Evolutionary conservation across 345 rosid genomes (phyloP).

Genomic region (Eucalyptus tenuipes): DNA sequence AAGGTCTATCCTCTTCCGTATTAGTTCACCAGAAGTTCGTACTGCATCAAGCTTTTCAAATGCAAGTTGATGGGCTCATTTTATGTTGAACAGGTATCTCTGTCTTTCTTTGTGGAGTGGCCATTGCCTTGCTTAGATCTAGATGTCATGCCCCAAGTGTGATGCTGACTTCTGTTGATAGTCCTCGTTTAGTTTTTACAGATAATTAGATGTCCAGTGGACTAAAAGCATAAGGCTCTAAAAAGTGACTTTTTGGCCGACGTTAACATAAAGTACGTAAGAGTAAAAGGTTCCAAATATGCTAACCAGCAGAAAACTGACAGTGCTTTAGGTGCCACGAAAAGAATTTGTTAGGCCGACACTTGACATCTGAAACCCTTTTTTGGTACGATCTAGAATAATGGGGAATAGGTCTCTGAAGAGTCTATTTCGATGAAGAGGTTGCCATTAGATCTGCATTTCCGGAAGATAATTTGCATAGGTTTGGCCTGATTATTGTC

Average conservation of each 20-base stretch:
- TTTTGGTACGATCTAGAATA: no score
- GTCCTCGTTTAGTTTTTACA: not conserved
- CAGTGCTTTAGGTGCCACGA: not conserved
- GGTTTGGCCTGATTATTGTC: not conserved
- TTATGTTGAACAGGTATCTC: slow-evolving; percentile 50
- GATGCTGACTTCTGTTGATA: slow-evolving; percentile 20
- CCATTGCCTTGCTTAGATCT: slow-evolving; percentile 66
- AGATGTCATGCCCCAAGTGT: slow-evolving; percentile 74
- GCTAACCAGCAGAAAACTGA: not conserved
- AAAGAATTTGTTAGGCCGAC: not conserved
- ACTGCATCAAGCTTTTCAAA: not conserved
- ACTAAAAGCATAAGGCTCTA: not conserved
- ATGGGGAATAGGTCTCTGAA: no score
- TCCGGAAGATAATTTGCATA: no score
- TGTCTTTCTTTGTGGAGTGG: slow-evolving; percentile 70
- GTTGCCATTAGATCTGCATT: no score
- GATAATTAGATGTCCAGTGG: not conserved
- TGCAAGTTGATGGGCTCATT: not conserved
- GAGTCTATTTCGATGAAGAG: no score
- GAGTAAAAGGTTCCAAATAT: not conserved
- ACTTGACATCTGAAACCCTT: not conserved
- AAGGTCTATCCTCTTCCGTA: not conserved
- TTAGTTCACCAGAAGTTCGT: not conserved
- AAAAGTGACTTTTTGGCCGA: not conserved
- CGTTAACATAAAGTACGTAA: not conserved